Conservation (phyloP, 495 filamentous ascomycete genomes). For the Daldinia childiae region DNA sequence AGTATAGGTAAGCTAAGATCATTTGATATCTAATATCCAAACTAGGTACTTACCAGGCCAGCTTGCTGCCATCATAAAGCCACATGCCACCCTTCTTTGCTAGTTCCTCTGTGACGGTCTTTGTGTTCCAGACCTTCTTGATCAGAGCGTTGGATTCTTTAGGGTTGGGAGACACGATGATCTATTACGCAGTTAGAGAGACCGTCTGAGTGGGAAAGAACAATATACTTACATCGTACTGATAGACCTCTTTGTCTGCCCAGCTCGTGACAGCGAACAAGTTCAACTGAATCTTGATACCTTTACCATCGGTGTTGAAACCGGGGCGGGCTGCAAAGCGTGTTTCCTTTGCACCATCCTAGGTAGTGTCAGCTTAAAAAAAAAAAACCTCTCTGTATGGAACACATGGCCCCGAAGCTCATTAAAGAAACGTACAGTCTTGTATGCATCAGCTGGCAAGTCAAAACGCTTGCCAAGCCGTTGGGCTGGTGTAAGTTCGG, state of each 20-base stretch:
- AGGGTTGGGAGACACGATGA: slow-evolving; percentile 67
- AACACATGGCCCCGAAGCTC: background rate
- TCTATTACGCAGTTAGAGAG: slow-evolving; percentile 52
- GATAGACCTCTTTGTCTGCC: slow-evolving; percentile 67
- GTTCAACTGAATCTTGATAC: slow-evolving; percentile 72
- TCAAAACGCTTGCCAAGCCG: slow-evolving; percentile 53
- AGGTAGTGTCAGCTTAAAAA: slow-evolving; percentile 6
- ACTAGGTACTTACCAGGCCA: slow-evolving; percentile 72
- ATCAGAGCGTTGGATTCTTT: slow-evolving; percentile 65
- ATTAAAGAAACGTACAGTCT: slow-evolving; percentile 32
- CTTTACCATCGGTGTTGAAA: slow-evolving; percentile 67
- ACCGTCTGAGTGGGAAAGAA: background rate
- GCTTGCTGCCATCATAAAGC: slow-evolving; percentile 80
- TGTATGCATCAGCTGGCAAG: slow-evolving; percentile 56
- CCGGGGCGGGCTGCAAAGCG: slow-evolving; percentile 37
- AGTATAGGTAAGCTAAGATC: slow-evolving; percentile 36
- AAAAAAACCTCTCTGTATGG: too few relatives aligned
- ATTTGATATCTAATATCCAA: background rate
- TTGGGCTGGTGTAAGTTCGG: slow-evolving; percentile 18
- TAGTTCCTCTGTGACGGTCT: slow-evolving; percentile 63
- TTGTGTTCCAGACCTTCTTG: slow-evolving; percentile 77
- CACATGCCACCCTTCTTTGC: slow-evolving; percentile 55
- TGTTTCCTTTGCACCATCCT: slow-evolving; percentile 9
- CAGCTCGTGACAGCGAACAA: slow-evolving; percentile 68
- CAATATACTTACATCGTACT: slow-evolving; percentile 81